A percentile compares a stretch with the other conserved stretches of the same genome.
These are phyloP conservation scores for Fusarium paranaense DNA, from an alignment of 2,329 filamentous ascomycete species.

Conservation along the genomic window DNA sequence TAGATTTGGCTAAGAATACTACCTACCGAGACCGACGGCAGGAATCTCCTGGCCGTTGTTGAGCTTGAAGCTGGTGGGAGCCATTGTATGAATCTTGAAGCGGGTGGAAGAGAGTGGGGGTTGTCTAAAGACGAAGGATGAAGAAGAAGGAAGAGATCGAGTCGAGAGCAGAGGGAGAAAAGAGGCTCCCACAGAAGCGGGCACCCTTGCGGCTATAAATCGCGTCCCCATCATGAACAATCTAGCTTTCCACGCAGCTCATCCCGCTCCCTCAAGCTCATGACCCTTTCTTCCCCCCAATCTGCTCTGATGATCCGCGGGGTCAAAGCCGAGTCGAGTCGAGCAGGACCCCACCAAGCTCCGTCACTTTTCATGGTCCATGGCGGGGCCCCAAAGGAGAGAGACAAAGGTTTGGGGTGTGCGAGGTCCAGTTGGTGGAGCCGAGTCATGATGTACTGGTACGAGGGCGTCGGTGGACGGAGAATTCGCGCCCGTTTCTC, in stretches of 20 bases:
- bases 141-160: conserved; percentile 6
- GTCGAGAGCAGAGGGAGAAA: conserved; percentile 17
- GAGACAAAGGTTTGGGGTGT: conserved; percentile 32
- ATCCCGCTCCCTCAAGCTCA: conserved; percentile 3
- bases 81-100: conserved; percentile 54
- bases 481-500: conserved; percentile 31
- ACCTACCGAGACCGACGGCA: conserved; percentile 70
- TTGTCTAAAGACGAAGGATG: conserved; percentile 4
- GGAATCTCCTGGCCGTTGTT: conserved; percentile 74
- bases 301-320: conserved; percentile 38
- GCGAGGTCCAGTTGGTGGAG: not conserved
- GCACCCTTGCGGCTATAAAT: conserved; percentile 33
- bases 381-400: not conserved
- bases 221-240: conserved; percentile 36
- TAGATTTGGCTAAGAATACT: not conserved
- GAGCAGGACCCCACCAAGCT: conserved; percentile 30
- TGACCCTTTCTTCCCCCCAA: conserved; percentile 13
- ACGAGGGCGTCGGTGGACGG: conserved; percentile 24
- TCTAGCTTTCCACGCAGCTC: not conserved
- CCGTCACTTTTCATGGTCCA: conserved; percentile 2
- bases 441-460: conserved; percentile 14
- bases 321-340: conserved; percentile 30
- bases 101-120: not conserved
- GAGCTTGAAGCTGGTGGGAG: conserved; percentile 69
- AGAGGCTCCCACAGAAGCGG: conserved; percentile 4